These are phyloP conservation scores for Plectosphaerella sp. DNA, from an alignment of 2,329 filamentous ascomycete species.

Conservation along the genomic window DNA sequence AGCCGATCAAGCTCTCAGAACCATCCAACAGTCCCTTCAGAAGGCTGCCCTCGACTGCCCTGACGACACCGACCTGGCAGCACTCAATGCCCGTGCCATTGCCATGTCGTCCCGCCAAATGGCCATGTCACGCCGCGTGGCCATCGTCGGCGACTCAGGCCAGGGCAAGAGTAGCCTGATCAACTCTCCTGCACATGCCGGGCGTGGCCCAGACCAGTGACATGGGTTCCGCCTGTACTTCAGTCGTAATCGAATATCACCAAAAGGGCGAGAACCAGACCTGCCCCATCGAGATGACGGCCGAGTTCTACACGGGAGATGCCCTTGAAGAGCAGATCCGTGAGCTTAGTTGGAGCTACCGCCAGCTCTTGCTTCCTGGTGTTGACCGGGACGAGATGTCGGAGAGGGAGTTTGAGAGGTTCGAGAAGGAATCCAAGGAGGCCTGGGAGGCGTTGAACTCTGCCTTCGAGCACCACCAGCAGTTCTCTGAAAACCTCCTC, in stretches of 20 bases:
- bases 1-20: no score
- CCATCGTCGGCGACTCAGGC: constrained; percentile 12
- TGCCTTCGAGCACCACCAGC: constrained; percentile 22
- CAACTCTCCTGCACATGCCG: constrained; percentile 26
- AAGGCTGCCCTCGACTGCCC: no score
- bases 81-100: no score
- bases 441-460: constrained; percentile 33
- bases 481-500: constrained; percentile 16
- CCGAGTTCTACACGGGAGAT: constrained; percentile 21
- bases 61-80: no score
- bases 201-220: constrained; percentile 21
- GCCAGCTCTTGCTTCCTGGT: constrained; percentile 18
- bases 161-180: constrained; percentile 27
- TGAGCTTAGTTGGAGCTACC: constrained; percentile 25
- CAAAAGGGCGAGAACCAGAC: constrained; percentile 18
- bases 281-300: constrained; percentile 22
- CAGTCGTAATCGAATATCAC: constrained; percentile 27
- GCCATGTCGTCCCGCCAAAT: no score
- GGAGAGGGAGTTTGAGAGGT: neutral
- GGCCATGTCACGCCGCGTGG: neutral
- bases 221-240: constrained; percentile 26
- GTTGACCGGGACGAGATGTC: constrained; percentile 12
- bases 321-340: constrained; percentile 21
- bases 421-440: constrained; percentile 27
- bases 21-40: no score